phyloP scores from a whole-genome alignment of 352 stramenopile species.

The Pythium phragmiticola region DNA sequence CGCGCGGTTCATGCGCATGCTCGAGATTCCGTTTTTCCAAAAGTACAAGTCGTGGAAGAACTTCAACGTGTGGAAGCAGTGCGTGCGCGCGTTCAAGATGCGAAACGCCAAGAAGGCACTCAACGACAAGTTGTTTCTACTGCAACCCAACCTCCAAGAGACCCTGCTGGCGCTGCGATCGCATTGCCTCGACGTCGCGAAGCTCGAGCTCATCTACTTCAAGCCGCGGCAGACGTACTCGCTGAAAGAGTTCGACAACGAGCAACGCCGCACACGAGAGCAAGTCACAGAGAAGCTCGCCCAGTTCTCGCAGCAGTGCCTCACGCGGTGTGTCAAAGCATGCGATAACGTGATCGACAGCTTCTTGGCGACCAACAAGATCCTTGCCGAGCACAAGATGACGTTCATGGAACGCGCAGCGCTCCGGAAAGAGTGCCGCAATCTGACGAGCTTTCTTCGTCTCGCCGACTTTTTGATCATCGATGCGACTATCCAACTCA shows the following conservation, averaged over 20 bases:
- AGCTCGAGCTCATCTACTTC: constrained; percentile 69
- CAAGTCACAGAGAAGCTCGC: constrained; percentile 58
- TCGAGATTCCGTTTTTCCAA: constrained; percentile 90
- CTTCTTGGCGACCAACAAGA: constrained; percentile 92
- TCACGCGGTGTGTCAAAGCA: constrained; percentile 83
- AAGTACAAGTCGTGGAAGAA: constrained; percentile 94
- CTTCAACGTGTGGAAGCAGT: constrained; percentile 92
- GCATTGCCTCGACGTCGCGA: constrained; percentile 71
- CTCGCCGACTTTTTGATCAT: constrained; percentile 92
- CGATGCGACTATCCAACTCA: constrained; percentile 86
- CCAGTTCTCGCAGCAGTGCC: constrained; percentile 61
- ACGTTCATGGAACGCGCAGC: constrained; percentile 95
- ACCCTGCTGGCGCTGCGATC: constrained; percentile 77
- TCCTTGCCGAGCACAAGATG: constrained; percentile 93
- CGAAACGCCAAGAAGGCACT: constrained; percentile 79
- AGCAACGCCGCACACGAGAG: constrained; percentile 56
- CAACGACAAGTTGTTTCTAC: constrained; percentile 85
- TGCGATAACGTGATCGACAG: constrained; percentile 92
- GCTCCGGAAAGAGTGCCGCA: constrained; percentile 89
- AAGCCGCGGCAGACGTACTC: constrained; percentile 72
- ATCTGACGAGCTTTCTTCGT: constrained; percentile 90
- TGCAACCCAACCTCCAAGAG: constrained; percentile 80
- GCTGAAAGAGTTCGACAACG: constrained; percentile 74
- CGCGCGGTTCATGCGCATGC: constrained; percentile 88
- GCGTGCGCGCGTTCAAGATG: constrained; percentile 87